phyloP scores from a whole-genome alignment of 257 asterid species.

The Thymus mandschuricus region DNA sequence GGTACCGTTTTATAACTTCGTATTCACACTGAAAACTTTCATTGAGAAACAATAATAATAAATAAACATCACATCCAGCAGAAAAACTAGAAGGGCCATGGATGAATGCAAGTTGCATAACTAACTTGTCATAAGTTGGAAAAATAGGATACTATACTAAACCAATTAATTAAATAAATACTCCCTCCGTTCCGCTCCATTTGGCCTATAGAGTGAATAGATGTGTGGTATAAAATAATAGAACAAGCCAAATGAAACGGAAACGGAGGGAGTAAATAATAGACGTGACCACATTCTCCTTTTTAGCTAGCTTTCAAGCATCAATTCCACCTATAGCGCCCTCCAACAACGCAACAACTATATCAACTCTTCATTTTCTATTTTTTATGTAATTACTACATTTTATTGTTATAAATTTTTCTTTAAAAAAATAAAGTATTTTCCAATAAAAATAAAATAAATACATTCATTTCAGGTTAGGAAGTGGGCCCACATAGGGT shows the following conservation, averaged over 20 bases:
- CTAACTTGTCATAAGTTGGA: background rate
- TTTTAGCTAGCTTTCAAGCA: background rate
- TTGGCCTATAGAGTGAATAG: too few relatives aligned
- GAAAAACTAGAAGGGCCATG: background rate
- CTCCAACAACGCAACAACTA: background rate
- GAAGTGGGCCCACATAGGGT: constrained; percentile 43
- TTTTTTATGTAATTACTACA: background rate
- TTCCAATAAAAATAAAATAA: background rate
- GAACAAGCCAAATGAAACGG: too few relatives aligned
- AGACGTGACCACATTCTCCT: background rate
- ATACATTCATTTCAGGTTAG: background rate
- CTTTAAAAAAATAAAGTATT: too few relatives aligned
- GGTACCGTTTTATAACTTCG: background rate
- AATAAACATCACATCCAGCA: background rate
- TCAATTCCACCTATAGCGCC: background rate
- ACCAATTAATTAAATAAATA: background rate
- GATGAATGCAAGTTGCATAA: background rate
- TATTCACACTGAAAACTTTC: background rate
- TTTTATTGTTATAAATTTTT: too few relatives aligned
- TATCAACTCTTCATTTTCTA: background rate
- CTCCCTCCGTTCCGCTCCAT: too few relatives aligned
- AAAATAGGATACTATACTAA: background rate
- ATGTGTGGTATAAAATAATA: too few relatives aligned
- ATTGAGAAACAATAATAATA: background rate
- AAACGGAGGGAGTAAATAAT: too few relatives aligned